Base-by-base conservation (phyloP, 2,329 filamentous ascomycete genomes). In the Fusarium torulosum region DNA sequence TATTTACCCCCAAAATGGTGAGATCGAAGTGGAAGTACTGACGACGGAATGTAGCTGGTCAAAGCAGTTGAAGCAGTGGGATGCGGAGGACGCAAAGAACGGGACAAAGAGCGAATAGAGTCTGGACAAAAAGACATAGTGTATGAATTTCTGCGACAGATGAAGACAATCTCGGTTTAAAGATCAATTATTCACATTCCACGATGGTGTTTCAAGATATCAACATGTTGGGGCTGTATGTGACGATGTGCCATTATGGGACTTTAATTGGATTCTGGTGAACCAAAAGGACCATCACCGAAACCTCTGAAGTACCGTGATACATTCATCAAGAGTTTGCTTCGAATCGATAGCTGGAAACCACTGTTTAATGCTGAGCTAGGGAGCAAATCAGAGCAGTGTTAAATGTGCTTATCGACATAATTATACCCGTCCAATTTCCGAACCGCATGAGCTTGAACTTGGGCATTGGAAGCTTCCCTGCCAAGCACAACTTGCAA, bases 21-120 rank as follows among this genome's bases (percentile, higher is more conserved):
- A 37, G 33, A 4, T 35, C 11, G 14, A 25, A 37, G 50, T 37
- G 29, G 27, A 46, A 38, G 47, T 61, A 49, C 75, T 78, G 46
- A 75, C 67, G 8, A 38, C 45, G 11, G n/a, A n/a, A 33, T 33
- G 20, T 54, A 83, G 81, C 69, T 83, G 81, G 81, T 81, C 80
- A 63, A 82, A 77, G 72, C 80, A 83, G 60, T 72, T 83, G 76
- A 79, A 79, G 62, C 75, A 80, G 67, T 82, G 79, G 78, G 80
- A 82, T 57, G 79, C 78, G 71, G 80, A 82, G 75, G 80, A 82
- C 49, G 72, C 76, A 55, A 68, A 65, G 38, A 74, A 77, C 64
- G 71, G 51, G 56, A 72, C 76, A 66, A 74, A 76, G 54, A 74
- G 69, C 59, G 58, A 56, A 50, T 67, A 65, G 50, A 63, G 62